Evolutionary conservation across 179 eudicot genomes (phyloP), one percentile per base, ranked within the genome.

Genomic region (Vitellaria paradoxa): DNA sequence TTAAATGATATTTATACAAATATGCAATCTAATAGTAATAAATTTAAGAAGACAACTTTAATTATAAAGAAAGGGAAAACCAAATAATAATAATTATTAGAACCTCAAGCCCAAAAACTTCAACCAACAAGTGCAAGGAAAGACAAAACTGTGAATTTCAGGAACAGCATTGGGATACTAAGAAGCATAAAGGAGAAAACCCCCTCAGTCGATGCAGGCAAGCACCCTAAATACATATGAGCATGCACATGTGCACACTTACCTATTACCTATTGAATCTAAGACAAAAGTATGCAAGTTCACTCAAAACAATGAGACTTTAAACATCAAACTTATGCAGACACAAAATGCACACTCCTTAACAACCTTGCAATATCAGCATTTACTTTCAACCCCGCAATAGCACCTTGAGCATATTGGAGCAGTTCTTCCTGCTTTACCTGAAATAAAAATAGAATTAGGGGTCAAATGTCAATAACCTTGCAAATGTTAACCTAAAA

Each of bases 381-480:
- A 82, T 90, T 92, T 57, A 90, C 72, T 91, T 96, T 96, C 81
- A 96, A 75, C 77, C 99, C 97, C 50, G 96, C 84, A 76, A 96
- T 86, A 68, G 97, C 98, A 76, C 86, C 87, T 87, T 96, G 96
- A 74, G 94, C 99, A 88, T 81, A 93, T 84, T 90, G 96, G 65
- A 96, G 96, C 79, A 96, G 84, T 86, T 96, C 98, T 86, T 93
- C 97, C 67, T 91, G 88, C 83, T 88, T 93, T 63, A 90, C 97
- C 99, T 96, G 50, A 78, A 65, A 42, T 14, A 42, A 66, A n/a
- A 20, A 59, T 14, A 61, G 17, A 9, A 64, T 76, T 45, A 55
- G 47, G 55, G 15, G 20, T 14, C 37, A 79, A 59, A 76, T 49
- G 72, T 65, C 52, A 71, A 70, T 45, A 26, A 74, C 21, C n/a